Evolutionary conservation across 1,139 yeast species (phyloP), one percentile per base, ranked within the genome.

Genomic region (Yamadazyma conglobata): DNA sequence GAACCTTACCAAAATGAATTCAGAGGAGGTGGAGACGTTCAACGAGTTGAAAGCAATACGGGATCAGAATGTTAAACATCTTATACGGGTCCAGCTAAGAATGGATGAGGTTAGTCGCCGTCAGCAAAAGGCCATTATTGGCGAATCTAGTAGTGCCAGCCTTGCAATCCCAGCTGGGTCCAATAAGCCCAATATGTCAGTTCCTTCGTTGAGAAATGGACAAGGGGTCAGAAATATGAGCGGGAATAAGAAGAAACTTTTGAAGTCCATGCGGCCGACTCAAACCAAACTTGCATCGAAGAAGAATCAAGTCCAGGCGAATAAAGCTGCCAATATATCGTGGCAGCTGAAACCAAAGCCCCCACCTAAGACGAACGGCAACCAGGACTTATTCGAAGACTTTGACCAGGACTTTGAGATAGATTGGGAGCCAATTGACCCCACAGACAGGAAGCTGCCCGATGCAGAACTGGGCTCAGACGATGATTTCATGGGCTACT

Each of bases 21-120:
- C 55, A 5, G 78, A 74, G 28, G 80, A 74, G 38, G 40, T 54
- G 13, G 50, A 51, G 17, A 48, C 74, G 4, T 49, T 72, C 22
- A 59, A 58, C 27, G 79, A 75, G 42, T 52, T 76, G 26, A 62
- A 63, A 44, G 60, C 60, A 6, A 61, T 76, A 22, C 57, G 79
- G 22, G 78, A 75, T 30, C 75, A 73, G 45, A 70, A 75, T 34
- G 73, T 57, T 37, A 66, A 53, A 47, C 73, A 54, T 60, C 62
- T 62, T 43, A 71, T 46, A 42, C 60, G 62, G 50, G 73, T 57
- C 13, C 74, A 67, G 42, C 48, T 65, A 32, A 47, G 64, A 27
- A 47, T 66, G 38, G 73, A 68, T 40, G 73, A 66, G 42, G 33
- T 53, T 23, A 51, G 53, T 27, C 43, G 65, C 31, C 49, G 42